Evolutionary conservation across 352 stramenopile species (phyloP).

Genomic region (Phytopythium oedochilum): DNA sequence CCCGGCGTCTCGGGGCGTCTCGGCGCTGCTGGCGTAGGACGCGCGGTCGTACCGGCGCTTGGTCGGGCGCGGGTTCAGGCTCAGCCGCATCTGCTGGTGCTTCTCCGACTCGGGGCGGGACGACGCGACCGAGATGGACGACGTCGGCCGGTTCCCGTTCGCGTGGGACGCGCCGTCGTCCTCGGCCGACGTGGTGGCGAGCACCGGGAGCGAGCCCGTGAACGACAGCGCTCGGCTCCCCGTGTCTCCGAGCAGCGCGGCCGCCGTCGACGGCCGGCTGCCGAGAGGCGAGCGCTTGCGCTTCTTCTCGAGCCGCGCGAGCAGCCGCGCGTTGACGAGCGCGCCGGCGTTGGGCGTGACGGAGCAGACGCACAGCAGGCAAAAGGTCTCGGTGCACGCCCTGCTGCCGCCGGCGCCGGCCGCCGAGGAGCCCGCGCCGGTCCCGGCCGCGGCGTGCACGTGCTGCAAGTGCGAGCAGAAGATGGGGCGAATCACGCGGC

Average conservation of each 20-base stretch:
- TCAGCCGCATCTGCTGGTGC: constrained; percentile 55
- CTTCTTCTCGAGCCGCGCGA: constrained; percentile 64
- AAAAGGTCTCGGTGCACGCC: constrained; percentile 69
- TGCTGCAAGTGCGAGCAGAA: constrained; percentile 74
- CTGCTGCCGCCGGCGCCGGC: not conserved
- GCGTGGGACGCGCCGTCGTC: constrained; percentile 12
- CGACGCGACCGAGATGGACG: constrained; percentile 65
- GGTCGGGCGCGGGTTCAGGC: constrained; percentile 29
- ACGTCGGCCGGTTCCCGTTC: constrained; percentile 8
- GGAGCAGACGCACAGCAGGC: constrained; percentile 61
- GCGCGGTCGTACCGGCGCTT: constrained; percentile 18
- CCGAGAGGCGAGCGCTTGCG: constrained; percentile 32
- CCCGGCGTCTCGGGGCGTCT: not conserved
- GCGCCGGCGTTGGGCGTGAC: constrained; percentile 51
- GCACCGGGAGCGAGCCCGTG: constrained; percentile 14
- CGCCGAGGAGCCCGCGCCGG: constrained; percentile 9
- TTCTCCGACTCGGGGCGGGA: constrained; percentile 63
- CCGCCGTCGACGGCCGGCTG: constrained; percentile 18
- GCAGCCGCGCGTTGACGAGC: constrained; percentile 59
- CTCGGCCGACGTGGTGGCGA: constrained; percentile 7
- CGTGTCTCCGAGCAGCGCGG: not conserved
- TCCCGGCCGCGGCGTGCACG: constrained; percentile 30
- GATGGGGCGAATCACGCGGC: constrained; percentile 64
- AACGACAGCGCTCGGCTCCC: not conserved
- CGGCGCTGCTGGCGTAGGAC: constrained; percentile 2